These are phyloP conservation scores for Neopestalotiopsis sp. DNA, from an alignment of 2,329 filamentous ascomycete species.

Conservation along the genomic window DNA sequence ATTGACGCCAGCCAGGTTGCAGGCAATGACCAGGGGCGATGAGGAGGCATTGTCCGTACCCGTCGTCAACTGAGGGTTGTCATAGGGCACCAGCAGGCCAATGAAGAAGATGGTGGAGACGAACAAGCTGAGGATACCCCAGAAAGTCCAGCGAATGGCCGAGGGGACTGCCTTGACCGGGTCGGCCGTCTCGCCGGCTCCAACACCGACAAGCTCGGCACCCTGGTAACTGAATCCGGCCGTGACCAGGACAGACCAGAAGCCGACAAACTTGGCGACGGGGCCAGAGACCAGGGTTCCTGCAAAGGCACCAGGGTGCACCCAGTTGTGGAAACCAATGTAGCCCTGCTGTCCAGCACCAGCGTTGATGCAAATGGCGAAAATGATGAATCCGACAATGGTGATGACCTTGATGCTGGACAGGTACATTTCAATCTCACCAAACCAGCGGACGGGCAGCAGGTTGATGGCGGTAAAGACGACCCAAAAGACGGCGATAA, in stretches of 20 bases:
- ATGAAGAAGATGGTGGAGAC: constrained; percentile 71
- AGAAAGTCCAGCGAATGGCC: constrained; percentile 78
- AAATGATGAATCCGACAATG: constrained; percentile 77
- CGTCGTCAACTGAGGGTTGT: constrained; percentile 15
- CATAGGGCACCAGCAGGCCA: constrained; percentile 71
- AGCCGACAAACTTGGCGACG: constrained; percentile 69
- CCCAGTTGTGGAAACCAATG: constrained; percentile 77
- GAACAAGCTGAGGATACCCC: constrained; percentile 75
- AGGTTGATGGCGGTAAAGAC: constrained; percentile 74
- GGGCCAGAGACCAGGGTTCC: constrained; percentile 60
- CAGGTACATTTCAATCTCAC: constrained; percentile 81
- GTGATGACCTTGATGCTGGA: constrained; percentile 79
- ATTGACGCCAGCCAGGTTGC: constrained; percentile 65
- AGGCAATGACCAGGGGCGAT: constrained; percentile 69
- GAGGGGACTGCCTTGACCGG: constrained; percentile 74
- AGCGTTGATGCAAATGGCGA: constrained; percentile 76
- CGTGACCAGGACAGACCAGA: constrained; percentile 72
- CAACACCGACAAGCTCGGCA: constrained; percentile 77
- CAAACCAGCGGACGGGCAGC: constrained; percentile 74
- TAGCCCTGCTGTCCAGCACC: constrained; percentile 73
- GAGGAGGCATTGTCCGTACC: constrained; percentile 62
- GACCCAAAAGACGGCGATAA: constrained; percentile 76
- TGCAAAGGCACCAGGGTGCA: constrained; percentile 70
- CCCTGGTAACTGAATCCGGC: constrained; percentile 76
- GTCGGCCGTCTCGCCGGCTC: constrained; percentile 78